phyloP scores from a whole-genome alignment of 1,284 basidiomycete genomes.

The Tylopilus sp. region DNA sequence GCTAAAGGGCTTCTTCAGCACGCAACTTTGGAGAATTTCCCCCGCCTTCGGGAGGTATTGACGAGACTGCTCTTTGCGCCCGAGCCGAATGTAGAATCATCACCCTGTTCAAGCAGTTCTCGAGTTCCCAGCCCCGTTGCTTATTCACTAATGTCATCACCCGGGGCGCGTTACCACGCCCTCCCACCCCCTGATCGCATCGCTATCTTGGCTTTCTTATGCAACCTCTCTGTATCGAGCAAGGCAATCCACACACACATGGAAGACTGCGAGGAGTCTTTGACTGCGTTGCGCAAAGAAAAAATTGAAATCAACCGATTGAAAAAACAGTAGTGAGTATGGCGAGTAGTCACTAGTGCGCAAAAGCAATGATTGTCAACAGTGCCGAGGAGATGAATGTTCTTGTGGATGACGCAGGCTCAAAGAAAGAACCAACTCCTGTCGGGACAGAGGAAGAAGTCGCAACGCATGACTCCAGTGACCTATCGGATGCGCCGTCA shows the following conservation, averaged over 20 bases:
- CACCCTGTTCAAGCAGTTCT: slow-evolving; percentile 45
- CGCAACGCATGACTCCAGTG: slow-evolving; percentile 58
- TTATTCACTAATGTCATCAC: slow-evolving; percentile 41
- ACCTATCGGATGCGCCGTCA: slow-evolving; percentile 62
- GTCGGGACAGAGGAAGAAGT: slow-evolving; percentile 52
- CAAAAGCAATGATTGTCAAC: slow-evolving; percentile 11
- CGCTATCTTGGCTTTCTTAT: slow-evolving; percentile 81
- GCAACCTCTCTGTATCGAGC: slow-evolving; percentile 85
- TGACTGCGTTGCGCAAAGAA: slow-evolving; percentile 92
- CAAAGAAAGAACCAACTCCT: slow-evolving; percentile 44
- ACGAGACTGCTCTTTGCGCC: slow-evolving; percentile 71
- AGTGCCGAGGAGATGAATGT: slow-evolving; percentile 71
- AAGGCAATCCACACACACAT: slow-evolving; percentile 83
- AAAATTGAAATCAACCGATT: slow-evolving; percentile 90
- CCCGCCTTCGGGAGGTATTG: slow-evolving; percentile 69
- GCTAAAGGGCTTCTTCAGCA: slow-evolving; percentile 47
- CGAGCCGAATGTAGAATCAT: slow-evolving; percentile 39
- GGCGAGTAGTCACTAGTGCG: slow-evolving; percentile 1
- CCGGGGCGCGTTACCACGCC: slow-evolving; percentile 67
- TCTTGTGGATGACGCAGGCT: slow-evolving; percentile 56
- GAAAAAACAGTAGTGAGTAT: slow-evolving; percentile 78
- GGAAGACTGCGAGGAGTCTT: slow-evolving; percentile 82
- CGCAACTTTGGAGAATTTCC: slow-evolving; percentile 70
- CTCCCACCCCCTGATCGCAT: slow-evolving; percentile 79
- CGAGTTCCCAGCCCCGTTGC: slow-evolving; percentile 39